Evolutionary conservation across 1,284 basidiomycete genomes (phyloP), one percentile per base, ranked within the genome.

Genomic region (Fomitopsis palustris): DNA sequence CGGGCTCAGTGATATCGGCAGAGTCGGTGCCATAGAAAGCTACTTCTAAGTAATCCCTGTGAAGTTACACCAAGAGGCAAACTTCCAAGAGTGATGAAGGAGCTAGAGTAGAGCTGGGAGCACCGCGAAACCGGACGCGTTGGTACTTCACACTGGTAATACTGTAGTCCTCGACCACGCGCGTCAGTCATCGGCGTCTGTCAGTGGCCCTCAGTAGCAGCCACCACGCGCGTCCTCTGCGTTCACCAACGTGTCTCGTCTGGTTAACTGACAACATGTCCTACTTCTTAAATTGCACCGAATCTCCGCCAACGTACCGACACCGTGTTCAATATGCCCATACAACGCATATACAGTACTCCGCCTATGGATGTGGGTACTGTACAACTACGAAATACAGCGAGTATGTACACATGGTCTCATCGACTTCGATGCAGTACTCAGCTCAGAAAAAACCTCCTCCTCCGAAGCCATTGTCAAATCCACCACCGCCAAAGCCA

Each of bases 1-100:
- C 4, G 90, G 91, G 68, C 88, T 88, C 63, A 93, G 75, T 39
- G 90, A 92, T 54, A 79, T 77, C 8, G 90, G 88, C 45, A 92
- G 69, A 52, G 77, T 72, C 35, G 79, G 75, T 29, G 56, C 43
- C 60, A 58, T 61, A 38, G 49, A 27, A n/a, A 4, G 17, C 27
- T 2, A 19, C 12, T 17, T 52, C 31, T 51, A 51, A 14, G 45
- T 12, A 14, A 16, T 56, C 25, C n/a, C 31, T n/a, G 35, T 2
- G 21, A 16, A 2, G 9, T 7, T 43, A 10, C 35, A 31, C 19
- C 17, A 51, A 27, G 45, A 5, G 17, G 23, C 14, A n/a, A 58
- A n/a, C 12, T 23, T 12, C 3, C 27, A 31, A 25, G 21, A 33
- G 12, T 2, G 27, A 33, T 19, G 9, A n/a, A 2, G 49, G 37